A percentile compares a stretch with the other conserved stretches of the same genome.
phyloP scores from a whole-genome alignment of 768 basidiomycete species.

The Suillus plorans region DNA sequence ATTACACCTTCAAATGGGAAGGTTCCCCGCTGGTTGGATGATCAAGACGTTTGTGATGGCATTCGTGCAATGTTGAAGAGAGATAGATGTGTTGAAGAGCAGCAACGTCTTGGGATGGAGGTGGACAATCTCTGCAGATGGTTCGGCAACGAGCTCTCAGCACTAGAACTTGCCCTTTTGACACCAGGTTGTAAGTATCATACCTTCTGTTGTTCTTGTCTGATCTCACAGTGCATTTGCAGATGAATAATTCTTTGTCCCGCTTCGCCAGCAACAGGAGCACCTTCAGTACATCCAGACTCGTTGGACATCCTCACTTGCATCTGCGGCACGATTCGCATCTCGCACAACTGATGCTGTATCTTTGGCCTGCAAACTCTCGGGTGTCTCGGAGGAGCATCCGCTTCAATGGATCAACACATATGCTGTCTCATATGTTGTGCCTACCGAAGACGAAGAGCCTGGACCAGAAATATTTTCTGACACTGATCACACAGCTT shows the following conservation, averaged over 20 bases:
- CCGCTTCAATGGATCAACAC: not conserved
- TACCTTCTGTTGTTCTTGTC: not conserved
- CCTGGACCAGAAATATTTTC: not conserved
- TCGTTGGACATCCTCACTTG: slow-evolving; percentile 15
- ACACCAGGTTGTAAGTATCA: slow-evolving; percentile 8
- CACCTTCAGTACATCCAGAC: slow-evolving; percentile 15
- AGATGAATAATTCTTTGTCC: not conserved
- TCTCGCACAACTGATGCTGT: not conserved
- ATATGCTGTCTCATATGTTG: not conserved
- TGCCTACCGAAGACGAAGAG: not conserved
- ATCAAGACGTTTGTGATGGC: not conserved
- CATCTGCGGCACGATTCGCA: not conserved
- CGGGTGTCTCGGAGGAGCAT: not conserved
- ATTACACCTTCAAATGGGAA: slow-evolving; percentile 15
- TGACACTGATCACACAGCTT: not conserved
- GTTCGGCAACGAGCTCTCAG: not conserved
- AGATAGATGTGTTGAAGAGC: slow-evolving; percentile 3
- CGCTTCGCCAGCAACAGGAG: slow-evolving; percentile 1
- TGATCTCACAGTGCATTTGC: not conserved
- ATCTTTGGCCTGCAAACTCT: not conserved
- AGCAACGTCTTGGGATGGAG: not conserved
- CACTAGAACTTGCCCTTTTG: slow-evolving; percentile 3
- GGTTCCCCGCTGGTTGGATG: slow-evolving; percentile 16
- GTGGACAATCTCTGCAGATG: not conserved
- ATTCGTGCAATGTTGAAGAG: slow-evolving; percentile 12